Conservation (phyloP, 805 yeast genomes). For the Saccharomycopsis olivae region DNA sequence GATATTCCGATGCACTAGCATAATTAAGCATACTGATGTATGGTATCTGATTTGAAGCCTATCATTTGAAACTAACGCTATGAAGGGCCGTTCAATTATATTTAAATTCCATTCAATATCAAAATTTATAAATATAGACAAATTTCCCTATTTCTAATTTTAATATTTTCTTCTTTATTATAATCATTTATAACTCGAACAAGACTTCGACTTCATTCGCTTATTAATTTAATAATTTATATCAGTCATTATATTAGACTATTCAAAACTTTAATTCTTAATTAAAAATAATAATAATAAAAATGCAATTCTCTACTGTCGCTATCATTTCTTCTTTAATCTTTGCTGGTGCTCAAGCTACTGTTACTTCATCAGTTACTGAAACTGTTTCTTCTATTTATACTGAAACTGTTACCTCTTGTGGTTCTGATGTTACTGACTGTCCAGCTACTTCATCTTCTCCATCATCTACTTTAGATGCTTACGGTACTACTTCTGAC, state of each 20-base stretch:
- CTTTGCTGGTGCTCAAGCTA: slow-evolving; percentile 21
- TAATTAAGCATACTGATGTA: neutral
- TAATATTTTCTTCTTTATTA: neutral
- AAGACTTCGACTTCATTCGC: neutral
- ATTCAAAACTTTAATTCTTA: neutral
- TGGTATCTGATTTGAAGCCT: neutral
- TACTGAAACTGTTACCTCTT: slow-evolving; percentile 21
- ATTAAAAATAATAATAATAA: slow-evolving; percentile 11
- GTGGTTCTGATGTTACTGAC: slow-evolving; percentile 20
- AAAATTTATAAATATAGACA: no score
- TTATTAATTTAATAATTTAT: neutral
- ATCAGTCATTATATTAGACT: no score
- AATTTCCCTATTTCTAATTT: neutral
- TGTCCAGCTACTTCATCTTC: slow-evolving; percentile 15
- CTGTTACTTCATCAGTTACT: slow-evolving; percentile 24
- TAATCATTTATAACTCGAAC: neutral
- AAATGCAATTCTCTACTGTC: slow-evolving; percentile 33
- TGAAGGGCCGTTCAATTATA: neutral
- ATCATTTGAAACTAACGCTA: neutral
- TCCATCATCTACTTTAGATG: slow-evolving; percentile 14
- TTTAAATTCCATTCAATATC: no score
- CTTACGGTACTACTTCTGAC: slow-evolving; percentile 13
- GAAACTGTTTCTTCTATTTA: slow-evolving; percentile 17
- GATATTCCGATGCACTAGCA: neutral
- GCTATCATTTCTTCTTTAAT: slow-evolving; percentile 23